phyloP scores from a whole-genome alignment of 2,329 filamentous ascomycete species.

The Ceratocystis eucalypticola region DNA sequence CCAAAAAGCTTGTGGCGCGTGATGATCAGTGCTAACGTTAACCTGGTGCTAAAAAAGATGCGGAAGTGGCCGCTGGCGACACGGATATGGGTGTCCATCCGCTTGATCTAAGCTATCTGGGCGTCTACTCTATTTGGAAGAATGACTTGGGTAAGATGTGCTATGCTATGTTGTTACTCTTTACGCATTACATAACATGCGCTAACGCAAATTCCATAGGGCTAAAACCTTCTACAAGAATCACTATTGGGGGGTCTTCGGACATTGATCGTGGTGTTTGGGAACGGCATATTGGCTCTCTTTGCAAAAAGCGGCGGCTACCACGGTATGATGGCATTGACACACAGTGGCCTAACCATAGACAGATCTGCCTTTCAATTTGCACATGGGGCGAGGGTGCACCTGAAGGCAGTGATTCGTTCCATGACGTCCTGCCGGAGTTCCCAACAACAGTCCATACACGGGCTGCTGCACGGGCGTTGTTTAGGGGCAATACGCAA shows the following conservation, averaged over 20 bases:
- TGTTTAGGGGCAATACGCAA: conserved; percentile 58
- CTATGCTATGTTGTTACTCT: background rate
- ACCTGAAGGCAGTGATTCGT: conserved; percentile 31
- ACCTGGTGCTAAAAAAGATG: conserved; percentile 30
- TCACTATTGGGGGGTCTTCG: conserved; percentile 32
- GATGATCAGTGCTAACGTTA: background rate
- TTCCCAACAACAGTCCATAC: conserved; percentile 48
- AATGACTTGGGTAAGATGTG: conserved; percentile 45
- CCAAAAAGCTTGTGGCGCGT: too few relatives aligned
- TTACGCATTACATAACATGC: background rate
- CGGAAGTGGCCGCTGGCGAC: conserved; percentile 49
- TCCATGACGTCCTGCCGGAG: conserved; percentile 32
- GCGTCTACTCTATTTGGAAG: conserved; percentile 58
- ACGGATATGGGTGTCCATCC: conserved; percentile 56
- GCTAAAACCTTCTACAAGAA: conserved; percentile 34
- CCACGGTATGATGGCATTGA: conserved; percentile 48
- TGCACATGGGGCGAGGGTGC: conserved; percentile 49
- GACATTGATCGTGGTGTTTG: conserved; percentile 38
- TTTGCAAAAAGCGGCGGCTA: conserved; percentile 50
- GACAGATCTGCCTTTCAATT: conserved; percentile 61
- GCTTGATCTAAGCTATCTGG: conserved; percentile 63
- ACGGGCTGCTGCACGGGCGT: conserved; percentile 60
- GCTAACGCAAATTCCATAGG: conserved; percentile 27
- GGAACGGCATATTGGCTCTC: conserved; percentile 48
- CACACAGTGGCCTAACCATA: conserved; percentile 54